phyloP scores from a whole-genome alignment of 345 rosid species.

The Sonneratia alba region DNA sequence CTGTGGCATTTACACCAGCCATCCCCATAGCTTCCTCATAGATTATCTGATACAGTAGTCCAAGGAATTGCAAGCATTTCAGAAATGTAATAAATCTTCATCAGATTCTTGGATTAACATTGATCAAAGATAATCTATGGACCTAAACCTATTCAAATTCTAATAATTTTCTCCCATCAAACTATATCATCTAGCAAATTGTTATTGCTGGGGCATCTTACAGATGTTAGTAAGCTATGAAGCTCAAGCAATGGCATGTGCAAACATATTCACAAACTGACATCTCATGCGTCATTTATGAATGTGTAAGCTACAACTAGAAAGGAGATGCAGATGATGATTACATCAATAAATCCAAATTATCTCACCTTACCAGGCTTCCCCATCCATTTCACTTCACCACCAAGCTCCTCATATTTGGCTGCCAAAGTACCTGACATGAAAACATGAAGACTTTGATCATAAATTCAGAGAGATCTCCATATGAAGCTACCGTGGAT shows the following conservation, averaged over 20 bases:
- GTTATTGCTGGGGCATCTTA: not conserved
- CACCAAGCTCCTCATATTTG: conserved; percentile 80
- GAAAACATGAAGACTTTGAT: not conserved
- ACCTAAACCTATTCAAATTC: not conserved
- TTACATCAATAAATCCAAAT: not conserved
- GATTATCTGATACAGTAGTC: conserved; percentile 45
- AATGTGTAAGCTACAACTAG: not conserved
- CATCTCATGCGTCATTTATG: not conserved
- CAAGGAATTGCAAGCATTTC: not conserved
- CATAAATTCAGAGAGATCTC: not conserved
- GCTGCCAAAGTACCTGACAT: conserved; percentile 65
- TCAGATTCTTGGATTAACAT: no score
- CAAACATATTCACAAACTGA: not conserved
- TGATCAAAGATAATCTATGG: not conserved
- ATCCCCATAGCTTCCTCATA: conserved; percentile 70
- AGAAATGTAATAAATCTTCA: not conserved
- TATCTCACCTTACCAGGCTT: conserved; percentile 70
- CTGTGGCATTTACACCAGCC: conserved; percentile 44
- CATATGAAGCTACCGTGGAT: not conserved
- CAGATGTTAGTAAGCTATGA: not conserved
- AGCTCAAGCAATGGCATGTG: not conserved
- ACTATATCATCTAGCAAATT: not conserved
- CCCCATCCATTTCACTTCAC: conserved; percentile 97
- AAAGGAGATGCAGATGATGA: not conserved
- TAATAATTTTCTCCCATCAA: not conserved